Evolutionary conservation across 306 rosid genomes (phyloP).

Genomic region (Ormosia semicastrata): DNA sequence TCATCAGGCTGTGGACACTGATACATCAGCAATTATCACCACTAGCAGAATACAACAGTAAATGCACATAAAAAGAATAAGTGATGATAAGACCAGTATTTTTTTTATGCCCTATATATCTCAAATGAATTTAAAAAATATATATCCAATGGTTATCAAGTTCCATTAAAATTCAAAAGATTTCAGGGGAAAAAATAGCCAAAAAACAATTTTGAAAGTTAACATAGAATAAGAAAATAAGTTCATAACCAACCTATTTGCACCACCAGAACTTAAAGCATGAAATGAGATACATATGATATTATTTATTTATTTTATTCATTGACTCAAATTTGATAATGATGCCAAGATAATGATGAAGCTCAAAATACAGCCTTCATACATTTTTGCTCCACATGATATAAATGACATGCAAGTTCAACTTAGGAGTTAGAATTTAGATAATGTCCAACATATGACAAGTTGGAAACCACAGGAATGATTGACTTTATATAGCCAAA

Average conservation of each 20-base stretch:
- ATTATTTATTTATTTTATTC: neutral
- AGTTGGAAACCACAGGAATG: constrained; percentile 18
- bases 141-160: neutral
- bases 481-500: constrained; percentile 18
- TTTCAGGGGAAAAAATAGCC: neutral
- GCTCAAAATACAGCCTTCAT: constrained; percentile 10
- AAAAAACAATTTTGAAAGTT: constrained; percentile 3
- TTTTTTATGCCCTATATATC: constrained; percentile 2
- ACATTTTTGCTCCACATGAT: neutral
- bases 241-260: neutral
- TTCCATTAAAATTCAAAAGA: neutral
- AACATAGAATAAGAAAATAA: neutral
- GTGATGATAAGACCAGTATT: neutral
- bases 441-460: neutral
- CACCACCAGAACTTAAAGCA: constrained; percentile 16
- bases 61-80: neutral
- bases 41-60: neutral
- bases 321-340: constrained; percentile 4
- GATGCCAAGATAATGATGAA: constrained; percentile 4
- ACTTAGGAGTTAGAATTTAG: neutral
- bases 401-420: neutral
- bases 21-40: neutral
- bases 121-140: neutral
- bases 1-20: neutral
- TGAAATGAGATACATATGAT: neutral